Evolutionary conservation across 116 monocot genomes (phyloP).

Genomic region (Papilionanthe hybrid): DNA sequence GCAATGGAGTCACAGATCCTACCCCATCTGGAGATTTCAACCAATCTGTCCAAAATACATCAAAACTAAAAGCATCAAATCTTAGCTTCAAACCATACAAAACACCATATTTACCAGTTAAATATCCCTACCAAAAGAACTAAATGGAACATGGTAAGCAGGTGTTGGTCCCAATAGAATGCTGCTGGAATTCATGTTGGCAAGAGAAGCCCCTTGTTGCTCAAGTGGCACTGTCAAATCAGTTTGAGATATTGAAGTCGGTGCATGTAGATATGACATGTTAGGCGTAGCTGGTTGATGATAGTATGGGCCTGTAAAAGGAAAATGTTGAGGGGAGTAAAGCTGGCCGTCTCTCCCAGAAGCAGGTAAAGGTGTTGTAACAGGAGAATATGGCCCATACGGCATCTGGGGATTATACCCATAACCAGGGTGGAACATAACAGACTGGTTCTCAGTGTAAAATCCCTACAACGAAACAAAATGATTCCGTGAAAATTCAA

Average conservation of each 20-base stretch:
- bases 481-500: not conserved
- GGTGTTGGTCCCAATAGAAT: slow-evolving; percentile 38
- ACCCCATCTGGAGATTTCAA: slow-evolving; percentile 50
- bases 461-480: slow-evolving; percentile 50
- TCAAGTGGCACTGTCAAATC: slow-evolving; percentile 39
- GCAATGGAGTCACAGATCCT: slow-evolving; percentile 39
- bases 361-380: slow-evolving; percentile 64
- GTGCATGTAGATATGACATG: slow-evolving; percentile 55
- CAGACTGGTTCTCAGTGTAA: slow-evolving; percentile 62
- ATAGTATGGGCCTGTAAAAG: slow-evolving; percentile 62
- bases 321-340: slow-evolving; percentile 64
- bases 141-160: slow-evolving; percentile 29
- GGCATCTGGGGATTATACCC: slow-evolving; percentile 71
- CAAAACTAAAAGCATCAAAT: slow-evolving; percentile 43
- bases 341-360: slow-evolving; percentile 56
- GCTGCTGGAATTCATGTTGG: slow-evolving; percentile 34
- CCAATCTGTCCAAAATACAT: slow-evolving; percentile 71
- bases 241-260: slow-evolving; percentile 50
- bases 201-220: slow-evolving; percentile 44
- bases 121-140: slow-evolving; percentile 35
- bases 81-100: slow-evolving; percentile 40
- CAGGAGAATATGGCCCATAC: slow-evolving; percentile 86
- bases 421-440: slow-evolving; percentile 75
- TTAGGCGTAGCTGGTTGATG: slow-evolving; percentile 58
- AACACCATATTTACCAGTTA: slow-evolving; percentile 35